These are phyloP conservation scores for Tetradesmus lagerheimii DNA, from an alignment of 139 green algal species.

Conservation along the genomic window DNA sequence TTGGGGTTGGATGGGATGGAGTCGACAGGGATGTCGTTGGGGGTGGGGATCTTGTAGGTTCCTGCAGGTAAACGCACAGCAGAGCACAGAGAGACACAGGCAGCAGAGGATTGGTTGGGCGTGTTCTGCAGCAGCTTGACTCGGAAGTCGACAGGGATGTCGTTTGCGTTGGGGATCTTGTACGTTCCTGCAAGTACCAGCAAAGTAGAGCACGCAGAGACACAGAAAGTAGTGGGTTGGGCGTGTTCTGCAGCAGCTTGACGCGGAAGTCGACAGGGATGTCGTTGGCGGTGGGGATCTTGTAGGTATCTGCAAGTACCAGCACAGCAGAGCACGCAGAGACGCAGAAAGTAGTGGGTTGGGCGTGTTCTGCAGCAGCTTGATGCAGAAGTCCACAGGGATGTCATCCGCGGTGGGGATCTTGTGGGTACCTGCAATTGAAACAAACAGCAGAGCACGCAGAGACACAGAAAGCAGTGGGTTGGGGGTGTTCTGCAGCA, in stretches of 20 bases:
- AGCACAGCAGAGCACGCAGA: no score
- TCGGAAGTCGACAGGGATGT: constrained; percentile 96
- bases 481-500: constrained; percentile 89
- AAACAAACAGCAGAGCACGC: neutral
- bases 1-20: no score
- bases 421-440: constrained; percentile 88
- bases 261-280: constrained; percentile 96
- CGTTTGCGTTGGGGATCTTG: constrained; percentile 97
- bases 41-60: constrained; percentile 96
- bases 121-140: constrained; percentile 89
- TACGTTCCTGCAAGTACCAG: constrained; percentile 87
- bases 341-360: no score
- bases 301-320: no score
- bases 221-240: constrained; percentile 70
- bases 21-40: no score
- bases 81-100: neutral
- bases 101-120: constrained; percentile 80
- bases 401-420: constrained; percentile 98
- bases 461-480: no score
- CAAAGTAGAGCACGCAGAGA: no score
- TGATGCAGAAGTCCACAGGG: constrained; percentile 92
- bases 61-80: constrained; percentile 59
- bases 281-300: constrained; percentile 97
- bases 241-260: constrained; percentile 82
- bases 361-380: no score